A percentile compares a stretch with the other conserved stretches of the same genome.
Conservation (phyloP, 345 rosid species). For the rapeseed (Brassica napus) region DNA sequence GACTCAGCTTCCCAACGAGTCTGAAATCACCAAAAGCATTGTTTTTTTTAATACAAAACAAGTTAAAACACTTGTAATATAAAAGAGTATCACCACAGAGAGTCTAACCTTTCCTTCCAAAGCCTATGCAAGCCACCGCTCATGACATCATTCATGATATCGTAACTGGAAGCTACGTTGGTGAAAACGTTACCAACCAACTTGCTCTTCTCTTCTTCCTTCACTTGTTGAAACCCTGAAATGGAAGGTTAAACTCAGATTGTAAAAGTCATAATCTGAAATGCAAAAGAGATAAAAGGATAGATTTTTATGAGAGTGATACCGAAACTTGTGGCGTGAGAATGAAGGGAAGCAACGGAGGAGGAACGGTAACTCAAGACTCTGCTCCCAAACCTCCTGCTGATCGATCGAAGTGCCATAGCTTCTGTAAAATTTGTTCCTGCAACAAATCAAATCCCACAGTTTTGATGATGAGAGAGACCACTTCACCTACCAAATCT, state of each 20-base stretch:
- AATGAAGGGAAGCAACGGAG: conserved; percentile 56
- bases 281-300: background rate
- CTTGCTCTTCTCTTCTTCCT: conserved; percentile 80
- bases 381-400: conserved; percentile 42
- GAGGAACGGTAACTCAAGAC: conserved; percentile 35
- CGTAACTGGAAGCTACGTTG: conserved; percentile 87
- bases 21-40: conserved; percentile 42
- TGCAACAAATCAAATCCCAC: conserved; percentile 4
- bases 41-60: background rate
- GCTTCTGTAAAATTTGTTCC: conserved; percentile 13
- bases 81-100: background rate
- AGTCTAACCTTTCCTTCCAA: conserved; percentile 92
- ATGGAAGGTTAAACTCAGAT: no score
- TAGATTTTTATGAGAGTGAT: background rate
- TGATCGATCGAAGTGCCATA: conserved; percentile 47
- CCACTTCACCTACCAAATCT: background rate
- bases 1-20: conserved; percentile 79
- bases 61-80: background rate
- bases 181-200: conserved; percentile 87
- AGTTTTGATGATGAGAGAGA: background rate
- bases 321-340: conserved; percentile 99
- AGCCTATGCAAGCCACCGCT: conserved; percentile 89
- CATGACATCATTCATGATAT: conserved; percentile 98
- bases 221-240: conserved; percentile 84
- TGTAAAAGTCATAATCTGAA: background rate